A percentile compares a stretch with the other conserved stretches of the same genome.
These are phyloP conservation scores for Tricholoma furcatifolium DNA, from an alignment of 768 basidiomycete species.

Conservation along the genomic window DNA sequence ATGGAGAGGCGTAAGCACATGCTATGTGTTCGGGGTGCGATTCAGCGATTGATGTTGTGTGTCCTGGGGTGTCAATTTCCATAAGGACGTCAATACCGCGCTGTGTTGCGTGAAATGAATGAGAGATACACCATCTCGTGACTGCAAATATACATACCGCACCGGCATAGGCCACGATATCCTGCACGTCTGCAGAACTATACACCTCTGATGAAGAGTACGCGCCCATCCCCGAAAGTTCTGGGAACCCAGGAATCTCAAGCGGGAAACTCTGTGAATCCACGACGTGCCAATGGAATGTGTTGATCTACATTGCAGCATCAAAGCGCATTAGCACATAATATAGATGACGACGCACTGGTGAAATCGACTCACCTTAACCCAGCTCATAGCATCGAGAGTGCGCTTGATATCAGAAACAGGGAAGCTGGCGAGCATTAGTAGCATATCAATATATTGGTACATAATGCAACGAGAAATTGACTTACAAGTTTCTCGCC, in stretches of 20 bases:
- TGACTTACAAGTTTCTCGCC: slow-evolving; percentile 65
- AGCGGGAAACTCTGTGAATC: slow-evolving; percentile 83
- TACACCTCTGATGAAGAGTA: slow-evolving; percentile 61
- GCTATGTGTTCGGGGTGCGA: slow-evolving; percentile 77
- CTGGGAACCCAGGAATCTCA: slow-evolving; percentile 55
- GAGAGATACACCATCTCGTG: slow-evolving; percentile 12
- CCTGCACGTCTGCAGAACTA: slow-evolving; percentile 48
- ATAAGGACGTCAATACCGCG: slow-evolving; percentile 72
- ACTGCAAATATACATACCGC: slow-evolving; percentile 39
- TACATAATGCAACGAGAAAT: background rate
- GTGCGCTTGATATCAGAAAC: slow-evolving; percentile 65
- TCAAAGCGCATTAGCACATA: slow-evolving; percentile 7
- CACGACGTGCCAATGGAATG: slow-evolving; percentile 80
- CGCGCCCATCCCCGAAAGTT: slow-evolving; percentile 63
- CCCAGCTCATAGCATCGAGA: slow-evolving; percentile 74
- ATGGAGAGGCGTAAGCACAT: slow-evolving; percentile 56
- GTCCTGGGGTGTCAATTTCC: slow-evolving; percentile 87
- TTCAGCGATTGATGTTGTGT: slow-evolving; percentile 62
- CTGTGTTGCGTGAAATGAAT: slow-evolving; percentile 26
- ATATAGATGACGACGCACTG: slow-evolving; percentile 47
- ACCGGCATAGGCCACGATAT: slow-evolving; percentile 64
- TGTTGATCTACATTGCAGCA: slow-evolving; percentile 51
- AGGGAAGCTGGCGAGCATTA: slow-evolving; percentile 48
- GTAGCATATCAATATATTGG: too few relatives aligned
- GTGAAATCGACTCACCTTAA: slow-evolving; percentile 51